Evolutionary conservation across 2,329 filamentous ascomycete genomes (phyloP).

Genomic region (Tolypocladium endophyticum): DNA sequence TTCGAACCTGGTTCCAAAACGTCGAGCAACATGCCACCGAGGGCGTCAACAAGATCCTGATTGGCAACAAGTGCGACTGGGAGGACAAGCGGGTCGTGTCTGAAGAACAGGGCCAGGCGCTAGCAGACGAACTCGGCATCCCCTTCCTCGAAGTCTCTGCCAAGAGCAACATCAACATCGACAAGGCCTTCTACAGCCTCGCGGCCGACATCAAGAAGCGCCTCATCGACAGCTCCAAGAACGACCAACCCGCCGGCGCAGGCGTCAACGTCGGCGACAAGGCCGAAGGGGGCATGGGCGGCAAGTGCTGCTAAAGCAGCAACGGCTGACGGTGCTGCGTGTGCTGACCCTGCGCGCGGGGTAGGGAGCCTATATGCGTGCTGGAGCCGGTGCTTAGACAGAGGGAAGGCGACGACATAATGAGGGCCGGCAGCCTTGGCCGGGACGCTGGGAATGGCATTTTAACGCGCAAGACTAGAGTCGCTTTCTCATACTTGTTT

Average conservation of each 20-base stretch:
- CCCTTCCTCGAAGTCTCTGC: constrained; percentile 97
- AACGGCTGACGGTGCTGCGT: constrained; percentile 3
- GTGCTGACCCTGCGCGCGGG: background rate
- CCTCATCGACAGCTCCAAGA: constrained; percentile 83
- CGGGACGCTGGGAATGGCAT: background rate
- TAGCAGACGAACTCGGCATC: constrained; percentile 92
- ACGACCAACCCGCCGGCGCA: constrained; percentile 47
- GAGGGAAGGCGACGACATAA: background rate
- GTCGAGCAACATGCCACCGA: constrained; percentile 97
- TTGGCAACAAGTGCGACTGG: constrained; percentile 99
- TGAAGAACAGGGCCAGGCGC: constrained; percentile 82
- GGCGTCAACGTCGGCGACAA: constrained; percentile 62
- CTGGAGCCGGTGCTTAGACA: background rate
- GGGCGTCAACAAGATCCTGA: constrained; percentile 98
- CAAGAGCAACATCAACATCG: constrained; percentile 99
- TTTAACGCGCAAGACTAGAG: background rate
- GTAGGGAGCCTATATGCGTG: background rate
- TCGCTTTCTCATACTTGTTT: constrained; percentile 1
- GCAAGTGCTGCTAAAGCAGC: constrained; percentile 66
- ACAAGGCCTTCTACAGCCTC: constrained; percentile 94
- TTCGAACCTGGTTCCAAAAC: constrained; percentile 98
- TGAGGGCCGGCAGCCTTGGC: constrained; percentile 2
- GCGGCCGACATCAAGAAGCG: constrained; percentile 97
- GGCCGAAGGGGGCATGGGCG: constrained; percentile 41
- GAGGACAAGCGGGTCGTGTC: constrained; percentile 96